Base-by-base conservation (phyloP, 108 stramenopile species). In the Cyclotella choctawhatcheeana region DNA sequence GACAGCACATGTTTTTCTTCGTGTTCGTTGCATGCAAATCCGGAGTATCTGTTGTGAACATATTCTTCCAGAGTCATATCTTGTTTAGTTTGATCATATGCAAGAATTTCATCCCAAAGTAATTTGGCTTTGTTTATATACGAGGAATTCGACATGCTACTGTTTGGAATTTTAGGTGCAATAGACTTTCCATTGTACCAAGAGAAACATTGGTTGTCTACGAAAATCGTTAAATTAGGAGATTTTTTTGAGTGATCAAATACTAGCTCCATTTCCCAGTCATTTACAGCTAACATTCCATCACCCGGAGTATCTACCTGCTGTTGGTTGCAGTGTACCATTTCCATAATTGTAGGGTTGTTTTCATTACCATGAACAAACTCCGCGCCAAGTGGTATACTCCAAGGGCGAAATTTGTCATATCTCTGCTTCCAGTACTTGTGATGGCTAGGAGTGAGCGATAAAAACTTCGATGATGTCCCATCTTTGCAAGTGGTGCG, bases 321-420 rank as follows among this genome's bases (percentile, higher is more conserved):
- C 45, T 1, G 17, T 10, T 45, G 30, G 7, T 17, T 30, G 26
- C 45, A 2, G 30, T 16, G 13, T 6, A 44, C 3, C 6, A 24
- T 44, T 40, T 37, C 44, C 61, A 75, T 21, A 64, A 73, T 52
- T 56, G 67, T 22, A 64, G 61, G 17, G 64, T 81, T 70, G 62
- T 68, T 51, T 64, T 2, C 8, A 12, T 47, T 62, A 27, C 79
- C 79, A 35, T 81, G 79, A 3, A 81, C 74, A 50, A 81, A 81
- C 52, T 81, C 79, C 14, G 68, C 79, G 10, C 79, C 79, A 25
- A 81, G 54, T 0, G 73, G 26, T 16, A 81, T 68, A 27, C 68
- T 21, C 67, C 67, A 81, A 26, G 79, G 79, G 21, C 61, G 31
- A 69, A 81, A 81, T 34, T 44, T 26, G 16, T 74, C 51, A 12